These are phyloP conservation scores for Metarhizium guizhouense DNA, from an alignment of 2,329 filamentous ascomycete species.

Conservation along the genomic window DNA sequence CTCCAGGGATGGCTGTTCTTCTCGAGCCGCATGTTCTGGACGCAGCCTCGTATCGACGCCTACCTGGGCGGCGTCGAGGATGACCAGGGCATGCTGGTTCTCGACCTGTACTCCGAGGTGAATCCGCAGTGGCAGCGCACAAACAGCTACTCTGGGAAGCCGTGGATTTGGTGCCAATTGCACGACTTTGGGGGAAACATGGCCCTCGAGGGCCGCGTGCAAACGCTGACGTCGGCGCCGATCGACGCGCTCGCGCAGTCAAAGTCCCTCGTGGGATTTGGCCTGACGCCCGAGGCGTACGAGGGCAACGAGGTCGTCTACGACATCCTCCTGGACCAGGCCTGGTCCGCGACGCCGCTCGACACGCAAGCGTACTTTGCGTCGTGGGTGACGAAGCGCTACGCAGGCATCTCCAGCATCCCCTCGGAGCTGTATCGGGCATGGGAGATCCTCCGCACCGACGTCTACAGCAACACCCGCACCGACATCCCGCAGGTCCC, in stretches of 20 bases:
- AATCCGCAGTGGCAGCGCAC: constrained; percentile 41
- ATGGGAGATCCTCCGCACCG: constrained; percentile 35
- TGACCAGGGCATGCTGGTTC: constrained; percentile 36
- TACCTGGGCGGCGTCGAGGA: constrained; percentile 36
- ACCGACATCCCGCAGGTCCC: constrained; percentile 29
- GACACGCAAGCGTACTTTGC: constrained; percentile 35
- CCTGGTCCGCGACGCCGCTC: constrained; percentile 34
- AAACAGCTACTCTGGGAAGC: constrained; percentile 39
- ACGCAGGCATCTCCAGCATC: constrained; percentile 19
- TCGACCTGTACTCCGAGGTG: constrained; percentile 41
- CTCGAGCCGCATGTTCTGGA: constrained; percentile 33
- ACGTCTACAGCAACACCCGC: constrained; percentile 40
- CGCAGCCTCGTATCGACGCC: constrained; percentile 34
- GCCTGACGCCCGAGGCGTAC: constrained; percentile 39
- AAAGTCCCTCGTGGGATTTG: constrained; percentile 35
- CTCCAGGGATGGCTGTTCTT: constrained; percentile 45
- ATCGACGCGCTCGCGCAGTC: constrained; percentile 33
- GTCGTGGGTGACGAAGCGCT: constrained; percentile 34
- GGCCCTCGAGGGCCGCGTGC: constrained; percentile 40
- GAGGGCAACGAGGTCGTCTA: constrained; percentile 46
- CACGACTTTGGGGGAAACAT: constrained; percentile 41
- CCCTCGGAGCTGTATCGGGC: constrained; percentile 28
- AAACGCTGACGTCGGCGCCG: constrained; percentile 36
- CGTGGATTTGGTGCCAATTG: constrained; percentile 45
- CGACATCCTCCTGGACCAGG: constrained; percentile 40